Evolutionary conservation across 352 stramenopile species (phyloP).

Genomic region (Phytophthora rubi): DNA sequence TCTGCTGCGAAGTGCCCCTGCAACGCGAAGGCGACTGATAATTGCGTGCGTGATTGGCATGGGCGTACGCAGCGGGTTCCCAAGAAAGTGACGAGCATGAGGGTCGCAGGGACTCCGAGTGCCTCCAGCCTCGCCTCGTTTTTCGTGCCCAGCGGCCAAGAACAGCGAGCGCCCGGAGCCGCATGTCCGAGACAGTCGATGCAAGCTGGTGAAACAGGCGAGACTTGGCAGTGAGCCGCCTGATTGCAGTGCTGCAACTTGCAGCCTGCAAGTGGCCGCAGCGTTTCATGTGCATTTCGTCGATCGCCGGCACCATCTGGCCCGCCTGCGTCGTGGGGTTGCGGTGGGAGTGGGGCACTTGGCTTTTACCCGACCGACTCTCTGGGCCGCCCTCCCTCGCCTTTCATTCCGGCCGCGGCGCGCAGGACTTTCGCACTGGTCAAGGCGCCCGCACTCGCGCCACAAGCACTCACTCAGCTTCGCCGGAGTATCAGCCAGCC

Average conservation of each 20-base stretch:
- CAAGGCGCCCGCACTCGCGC: slow-evolving; percentile 15
- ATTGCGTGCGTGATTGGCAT: slow-evolving; percentile 19
- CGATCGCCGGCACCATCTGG: slow-evolving; percentile 25
- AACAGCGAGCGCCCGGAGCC: neutral
- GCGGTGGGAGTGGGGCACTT: slow-evolving; percentile 11
- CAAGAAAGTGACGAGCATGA: slow-evolving; percentile 3
- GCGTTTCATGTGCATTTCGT: slow-evolving; percentile 20
- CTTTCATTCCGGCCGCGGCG: slow-evolving; percentile 23
- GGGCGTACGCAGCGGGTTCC: slow-evolving; percentile 5
- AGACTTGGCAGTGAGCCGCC: too few species aligned
- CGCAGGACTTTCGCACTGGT: slow-evolving; percentile 30
- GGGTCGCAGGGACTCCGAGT: too few species aligned
- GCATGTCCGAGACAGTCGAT: neutral
- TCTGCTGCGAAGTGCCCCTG: neutral
- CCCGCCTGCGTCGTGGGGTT: slow-evolving; percentile 18
- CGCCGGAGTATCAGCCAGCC: slow-evolving; percentile 32
- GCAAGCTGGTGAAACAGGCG: neutral
- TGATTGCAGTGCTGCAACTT: neutral
- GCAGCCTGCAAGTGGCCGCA: neutral
- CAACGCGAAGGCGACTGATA: slow-evolving; percentile 17
- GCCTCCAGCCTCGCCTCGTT: neutral
- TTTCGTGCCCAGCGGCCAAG: neutral
- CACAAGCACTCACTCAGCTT: slow-evolving; percentile 29
- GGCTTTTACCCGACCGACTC: slow-evolving; percentile 43
- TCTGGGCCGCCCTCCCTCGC: slow-evolving; percentile 17